Base-by-base conservation (phyloP, 371 early-diverging fungal genomes). In the Blakeslea trispora region DNA sequence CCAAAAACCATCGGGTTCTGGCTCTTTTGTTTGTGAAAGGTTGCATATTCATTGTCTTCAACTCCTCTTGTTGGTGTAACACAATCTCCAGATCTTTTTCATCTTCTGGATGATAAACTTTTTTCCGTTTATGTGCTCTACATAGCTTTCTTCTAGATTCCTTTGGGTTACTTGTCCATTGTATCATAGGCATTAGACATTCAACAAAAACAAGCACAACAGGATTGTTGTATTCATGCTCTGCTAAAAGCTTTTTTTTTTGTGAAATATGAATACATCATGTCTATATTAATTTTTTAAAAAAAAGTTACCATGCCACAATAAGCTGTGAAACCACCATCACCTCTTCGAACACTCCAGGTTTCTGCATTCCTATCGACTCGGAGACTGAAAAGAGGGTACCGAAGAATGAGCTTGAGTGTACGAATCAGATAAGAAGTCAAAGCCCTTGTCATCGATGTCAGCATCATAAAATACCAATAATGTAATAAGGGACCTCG, bases 401-500 rank as follows among this genome's bases (percentile, higher is more conserved):
- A 79, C 14, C 80, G 46, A 19, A 79, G 39, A 1, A 67, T 15
- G 8, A 72, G 42, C 28, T 79, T 79, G 5, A 79, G 23, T 2
- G 72, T 71, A 9, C 80, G 68, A 13, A 79, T 35, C 19, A 79
- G 56, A 46, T 76, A 79, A 3, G 80, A 76, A n/a, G 77, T 79
- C 50, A 79, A 56, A 15, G 77, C 77, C 3, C 75, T 59, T 0
- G 80, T 76, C 75, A 79, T 74, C 15, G 77, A 74, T 0, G 75
- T 72, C 41, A 79, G 63, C 80, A 79, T 74, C 74, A 79, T 74
- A 52, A 79, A 76, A 28, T 72, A 79, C 68, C 74, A 74, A 41
- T 79, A 79, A 24, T 79, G 80, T 18, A 76, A 59, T 6, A 79
- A 62, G 1, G 74, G 77, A 4, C 72, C 60, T 13, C 80, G 57